phyloP scores from a whole-genome alignment of 352 stramenopile genomes.

The Achlya hypogyna region DNA sequence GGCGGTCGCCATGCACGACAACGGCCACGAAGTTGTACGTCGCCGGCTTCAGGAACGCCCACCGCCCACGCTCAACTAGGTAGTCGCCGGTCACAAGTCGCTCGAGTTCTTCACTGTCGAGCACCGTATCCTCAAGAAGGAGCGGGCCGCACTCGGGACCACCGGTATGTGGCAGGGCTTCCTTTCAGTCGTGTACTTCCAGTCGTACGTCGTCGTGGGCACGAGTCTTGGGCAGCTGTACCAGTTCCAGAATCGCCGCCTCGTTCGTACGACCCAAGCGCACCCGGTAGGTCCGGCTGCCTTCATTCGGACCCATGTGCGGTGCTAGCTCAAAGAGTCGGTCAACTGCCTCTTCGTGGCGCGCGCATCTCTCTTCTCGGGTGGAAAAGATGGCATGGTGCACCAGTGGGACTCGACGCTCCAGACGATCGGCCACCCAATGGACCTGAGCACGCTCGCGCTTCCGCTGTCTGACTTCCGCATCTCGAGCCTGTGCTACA shows the following conservation, averaged over 20 bases:
- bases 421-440: slow-evolving; percentile 48
- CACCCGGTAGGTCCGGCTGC: slow-evolving; percentile 37
- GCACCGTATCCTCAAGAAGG: slow-evolving; percentile 37
- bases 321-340: slow-evolving; percentile 11
- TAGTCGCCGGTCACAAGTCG: slow-evolving; percentile 23
- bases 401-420: slow-evolving; percentile 79
- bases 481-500: slow-evolving; percentile 60
- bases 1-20: slow-evolving; percentile 53
- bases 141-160: slow-evolving; percentile 32
- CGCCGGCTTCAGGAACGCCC: slow-evolving; percentile 35
- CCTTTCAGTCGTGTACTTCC: slow-evolving; percentile 41
- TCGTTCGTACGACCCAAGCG: slow-evolving; percentile 48
- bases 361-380: slow-evolving; percentile 48
- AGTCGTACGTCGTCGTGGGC: slow-evolving; percentile 47
- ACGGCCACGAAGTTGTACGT: slow-evolving; percentile 60
- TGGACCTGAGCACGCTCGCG: slow-evolving; percentile 40
- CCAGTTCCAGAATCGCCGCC: slow-evolving; percentile 51
- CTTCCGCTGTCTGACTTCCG: slow-evolving; percentile 43
- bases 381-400: slow-evolving; percentile 59
- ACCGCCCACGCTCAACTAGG: slow-evolving; percentile 22
- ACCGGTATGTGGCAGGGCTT: slow-evolving; percentile 35
- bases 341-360: slow-evolving; percentile 11
- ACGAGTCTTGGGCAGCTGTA: slow-evolving; percentile 53
- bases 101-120: slow-evolving; percentile 29
- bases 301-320: slow-evolving; percentile 54